Percentiles rank a stretch among this genome's conserved stretches.
These are phyloP conservation scores for Physaria fendleri DNA, from an alignment of 345 rosid species.

Conservation along the genomic window DNA sequence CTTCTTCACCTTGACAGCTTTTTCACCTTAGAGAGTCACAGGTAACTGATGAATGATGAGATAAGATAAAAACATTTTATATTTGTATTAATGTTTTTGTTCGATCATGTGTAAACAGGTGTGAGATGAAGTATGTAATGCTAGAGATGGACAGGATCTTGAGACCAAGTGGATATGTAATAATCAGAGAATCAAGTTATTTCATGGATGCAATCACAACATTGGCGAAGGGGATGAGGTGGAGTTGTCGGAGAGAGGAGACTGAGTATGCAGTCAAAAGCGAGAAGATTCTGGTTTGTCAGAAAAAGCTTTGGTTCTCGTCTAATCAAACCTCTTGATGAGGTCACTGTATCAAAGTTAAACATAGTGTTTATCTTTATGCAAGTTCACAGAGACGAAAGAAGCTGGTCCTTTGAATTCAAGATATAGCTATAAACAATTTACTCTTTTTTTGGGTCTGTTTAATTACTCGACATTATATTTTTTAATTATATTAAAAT, in stretches of 20 bases:
- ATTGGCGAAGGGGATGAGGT: slow-evolving; percentile 73
- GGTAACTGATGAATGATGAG: slow-evolving; percentile 33
- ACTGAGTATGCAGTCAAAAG: slow-evolving; percentile 55
- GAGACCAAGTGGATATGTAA: slow-evolving; percentile 67
- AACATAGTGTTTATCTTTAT: slow-evolving; percentile 3
- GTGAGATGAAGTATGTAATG: slow-evolving; percentile 74
- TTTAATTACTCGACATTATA: not conserved
- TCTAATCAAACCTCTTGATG: slow-evolving; percentile 27
- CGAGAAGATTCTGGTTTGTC: slow-evolving; percentile 82
- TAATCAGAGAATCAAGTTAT: slow-evolving; percentile 77
- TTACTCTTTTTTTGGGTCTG: not conserved
- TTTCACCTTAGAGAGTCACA: slow-evolving; percentile 81
- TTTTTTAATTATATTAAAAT: not conserved
- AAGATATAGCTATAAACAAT: slow-evolving; percentile 15
- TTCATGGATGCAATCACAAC: slow-evolving; percentile 58
- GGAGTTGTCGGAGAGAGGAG: slow-evolving; percentile 73
- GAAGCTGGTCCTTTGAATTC: not conserved
- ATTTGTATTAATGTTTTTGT: not conserved
- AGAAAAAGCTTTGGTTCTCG: slow-evolving; percentile 87
- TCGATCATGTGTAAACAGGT: slow-evolving; percentile 38
- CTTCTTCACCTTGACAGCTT: slow-evolving; percentile 94
- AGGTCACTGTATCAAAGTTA: not conserved
- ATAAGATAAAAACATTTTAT: not conserved
- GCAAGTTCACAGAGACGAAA: not conserved
- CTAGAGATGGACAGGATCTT: slow-evolving; percentile 91